phyloP scores from a whole-genome alignment of 2,329 filamentous ascomycete species.

The Grosmannia penicillata region DNA sequence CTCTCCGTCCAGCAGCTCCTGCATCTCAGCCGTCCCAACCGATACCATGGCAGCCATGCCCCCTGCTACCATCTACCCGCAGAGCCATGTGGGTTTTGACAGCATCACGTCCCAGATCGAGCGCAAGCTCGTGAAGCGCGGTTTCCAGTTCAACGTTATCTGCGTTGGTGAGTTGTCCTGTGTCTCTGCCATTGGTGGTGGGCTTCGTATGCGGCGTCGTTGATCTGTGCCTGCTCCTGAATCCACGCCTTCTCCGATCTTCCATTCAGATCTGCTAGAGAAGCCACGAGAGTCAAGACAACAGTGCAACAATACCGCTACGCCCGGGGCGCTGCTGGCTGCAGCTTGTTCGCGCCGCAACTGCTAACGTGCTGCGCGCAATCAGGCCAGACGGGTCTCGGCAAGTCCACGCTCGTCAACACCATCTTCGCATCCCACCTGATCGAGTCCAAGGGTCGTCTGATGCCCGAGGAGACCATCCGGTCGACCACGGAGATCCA shows the following conservation, averaged over 20 bases:
- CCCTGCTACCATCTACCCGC: conserved; percentile 63
- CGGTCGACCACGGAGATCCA: conserved; percentile 97
- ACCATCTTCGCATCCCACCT: conserved; percentile 99
- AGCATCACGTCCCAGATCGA: conserved; percentile 99
- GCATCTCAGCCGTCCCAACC: conserved; percentile 3
- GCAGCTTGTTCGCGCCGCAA: no score
- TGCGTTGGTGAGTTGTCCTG: conserved; percentile 83
- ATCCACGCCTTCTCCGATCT: no score
- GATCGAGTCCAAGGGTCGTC: conserved; percentile 95
- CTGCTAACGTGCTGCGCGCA: conserved; percentile 4
- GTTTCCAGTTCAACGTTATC: conserved; percentile 96
- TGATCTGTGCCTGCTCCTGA: conserved; percentile 4
- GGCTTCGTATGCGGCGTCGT: no score
- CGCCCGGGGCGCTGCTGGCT: no score
- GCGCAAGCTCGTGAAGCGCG: conserved; percentile 98
- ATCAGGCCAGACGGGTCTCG: conserved; percentile 89
- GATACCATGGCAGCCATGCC: conserved; percentile 47
- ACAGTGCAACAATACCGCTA: no score
- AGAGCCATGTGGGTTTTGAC: conserved; percentile 99
- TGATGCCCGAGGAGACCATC: conserved; percentile 82
- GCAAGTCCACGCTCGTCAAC: conserved; percentile 98
- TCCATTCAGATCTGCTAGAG: no score
- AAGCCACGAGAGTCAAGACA: no score
- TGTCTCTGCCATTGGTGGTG: no score
- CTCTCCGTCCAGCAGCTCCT: conserved; percentile 8